Evolutionary conservation across 108 stramenopile species (phyloP), one percentile per base, ranked within the genome.

Genomic region (Skeletonema grethae): DNA sequence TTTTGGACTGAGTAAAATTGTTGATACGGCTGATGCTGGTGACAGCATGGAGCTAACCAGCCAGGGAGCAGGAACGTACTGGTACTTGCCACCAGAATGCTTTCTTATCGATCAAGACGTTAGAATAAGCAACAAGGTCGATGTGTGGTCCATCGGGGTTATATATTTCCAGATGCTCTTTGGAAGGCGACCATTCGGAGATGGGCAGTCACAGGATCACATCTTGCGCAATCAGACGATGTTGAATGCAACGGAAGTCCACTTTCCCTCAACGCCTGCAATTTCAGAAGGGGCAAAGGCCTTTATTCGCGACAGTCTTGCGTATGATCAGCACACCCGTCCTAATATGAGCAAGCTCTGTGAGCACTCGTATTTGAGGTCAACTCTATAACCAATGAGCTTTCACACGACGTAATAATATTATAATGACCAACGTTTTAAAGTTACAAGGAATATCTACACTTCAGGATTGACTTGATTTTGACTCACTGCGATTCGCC

Each of bases 41-140:
- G 92, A 98, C 15, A 91, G 92, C 53, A 96, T 99, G 95, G 99
- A 99, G 73, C 90, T 99, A 5, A 99, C 99, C 30, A 97, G 96
- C 46, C 98, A 98, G 80, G 99, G 98, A 7, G 98, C 98, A 6
- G 99, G 99, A 6, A 99, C 99, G 10, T 99, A 99, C 79, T 99
- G 98, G 98, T 99, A 99, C 76, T 81, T 99, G 30, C 99, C 99
- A 12, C 99, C 99, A 9, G 99, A 99, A 76, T 99, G 98, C 72
- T 99, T 99, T 68, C 74, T 91, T 45, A 94, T 82, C 57, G 87
- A 86, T 56, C 84, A 90, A 58, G 85, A 79, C 57, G 88, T 91
- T 13, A 78, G 94, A 28, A 96, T 88, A 34, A 85, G 94, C 70
- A 92, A 92, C 84, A 98, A 99, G 87, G 98, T 99, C 0, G 99